Evolutionary conservation across 495 filamentous ascomycete genomes (phyloP), one percentile per base, ranked within the genome.

Genomic region (Thozetella sp.): DNA sequence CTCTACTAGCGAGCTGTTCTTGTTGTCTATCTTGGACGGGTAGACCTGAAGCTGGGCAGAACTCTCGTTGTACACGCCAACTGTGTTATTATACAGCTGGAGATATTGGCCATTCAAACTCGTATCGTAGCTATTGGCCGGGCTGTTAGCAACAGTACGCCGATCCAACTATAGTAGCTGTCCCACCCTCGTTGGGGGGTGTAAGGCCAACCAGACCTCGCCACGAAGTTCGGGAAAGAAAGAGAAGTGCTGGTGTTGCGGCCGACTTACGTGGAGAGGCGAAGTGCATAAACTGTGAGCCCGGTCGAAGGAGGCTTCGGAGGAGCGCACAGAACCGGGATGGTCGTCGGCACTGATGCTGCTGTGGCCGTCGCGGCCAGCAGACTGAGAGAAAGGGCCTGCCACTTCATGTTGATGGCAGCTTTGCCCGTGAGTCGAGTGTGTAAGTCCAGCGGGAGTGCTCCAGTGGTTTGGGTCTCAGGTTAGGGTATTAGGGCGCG

Each of bases 371-470:
- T 46, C 27, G 57, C 26, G 34, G 64, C 55, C 51, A 67, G 56
- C 37, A 59, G 23, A 30, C 51, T 25, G 27, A 60, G 25, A 27
- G 53, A 15, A 50, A 68, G 22, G n/a, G 48, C 40, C 37, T 52
- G 56, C 52, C 63, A 43, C 52, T 60, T 64, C 67, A 67, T 67
- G 53, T 55, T 63, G 63, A 25, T 50, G 54, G 12, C 54, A n/a
- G 48, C 50, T 30, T 17, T 15, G 53, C 30, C 19, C 10, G n/a
- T 22, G 51, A 22, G 22, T n/a, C 22, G 9, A 25, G 26, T 20
- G 43, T 20, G 54, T 30, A 20, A 27, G 37, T 27, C 17, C 22
- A 20, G 24, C 9, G 1, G 23, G 20, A 22, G 11, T 30, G 17
- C 24, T 17, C 22, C 52, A 22, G 17, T 13, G 1, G 27, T 15